Evolutionary conservation across 2,329 filamentous ascomycete genomes (phyloP).

Genomic region (Acarospora socialis): DNA sequence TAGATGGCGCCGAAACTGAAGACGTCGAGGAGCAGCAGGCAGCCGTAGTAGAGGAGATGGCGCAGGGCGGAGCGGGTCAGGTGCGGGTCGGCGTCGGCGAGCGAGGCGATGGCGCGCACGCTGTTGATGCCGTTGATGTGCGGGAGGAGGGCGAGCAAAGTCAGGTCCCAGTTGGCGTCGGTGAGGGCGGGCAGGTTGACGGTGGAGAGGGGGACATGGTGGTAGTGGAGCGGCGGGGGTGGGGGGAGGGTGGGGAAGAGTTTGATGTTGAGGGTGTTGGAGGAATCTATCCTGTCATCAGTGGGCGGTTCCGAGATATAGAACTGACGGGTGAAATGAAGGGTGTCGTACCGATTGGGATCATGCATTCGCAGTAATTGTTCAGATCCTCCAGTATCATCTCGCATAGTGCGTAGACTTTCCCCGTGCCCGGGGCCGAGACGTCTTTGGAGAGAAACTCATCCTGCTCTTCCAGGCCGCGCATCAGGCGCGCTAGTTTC

Average conservation of each 20-base stretch:
- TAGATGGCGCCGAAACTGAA: constrained; percentile 93
- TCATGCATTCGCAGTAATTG: constrained; percentile 97
- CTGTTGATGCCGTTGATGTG: constrained; percentile 86
- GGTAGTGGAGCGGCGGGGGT: constrained; percentile 65
- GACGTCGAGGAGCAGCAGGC: constrained; percentile 77
- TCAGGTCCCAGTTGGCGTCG: constrained; percentile 41
- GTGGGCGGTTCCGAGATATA: neutral
- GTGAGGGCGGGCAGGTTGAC: constrained; percentile 39
- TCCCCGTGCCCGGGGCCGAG: constrained; percentile 32
- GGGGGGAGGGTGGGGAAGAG: constrained; percentile 71
- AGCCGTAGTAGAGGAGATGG: constrained; percentile 87
- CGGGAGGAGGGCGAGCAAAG: constrained; percentile 51
- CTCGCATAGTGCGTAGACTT: constrained; percentile 59
- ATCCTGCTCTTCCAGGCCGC: constrained; percentile 82
- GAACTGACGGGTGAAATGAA: constrained; percentile 7
- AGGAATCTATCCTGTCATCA: constrained; percentile 49
- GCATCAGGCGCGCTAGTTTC: constrained; percentile 72
- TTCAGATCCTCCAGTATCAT: constrained; percentile 86
- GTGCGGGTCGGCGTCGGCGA: constrained; percentile 73
- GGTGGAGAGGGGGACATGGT: constrained; percentile 76
- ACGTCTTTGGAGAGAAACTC: constrained; percentile 50
- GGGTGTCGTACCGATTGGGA: constrained; percentile 59
- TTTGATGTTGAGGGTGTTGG: constrained; percentile 93
- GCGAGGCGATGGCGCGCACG: constrained; percentile 69
- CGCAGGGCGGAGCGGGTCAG: constrained; percentile 75